Evolutionary conservation across 2,329 filamentous ascomycete genomes (phyloP).

Genomic region (Venturia pyrina): DNA sequence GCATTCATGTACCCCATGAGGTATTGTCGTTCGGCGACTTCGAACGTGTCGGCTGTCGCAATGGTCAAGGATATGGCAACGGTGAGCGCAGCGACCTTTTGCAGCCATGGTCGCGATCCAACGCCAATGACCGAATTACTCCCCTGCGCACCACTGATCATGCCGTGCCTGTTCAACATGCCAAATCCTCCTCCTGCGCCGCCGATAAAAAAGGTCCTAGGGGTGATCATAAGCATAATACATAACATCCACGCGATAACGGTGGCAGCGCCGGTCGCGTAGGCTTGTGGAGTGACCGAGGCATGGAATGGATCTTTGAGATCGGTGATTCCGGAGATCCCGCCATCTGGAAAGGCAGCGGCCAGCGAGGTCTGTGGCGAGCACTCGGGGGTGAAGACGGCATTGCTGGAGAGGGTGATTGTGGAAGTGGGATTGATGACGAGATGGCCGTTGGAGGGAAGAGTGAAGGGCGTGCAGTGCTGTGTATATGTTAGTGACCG

Average conservation of each 20-base stretch:
- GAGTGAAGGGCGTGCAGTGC: conserved; percentile 52
- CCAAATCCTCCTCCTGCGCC: conserved; percentile 57
- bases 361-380: conserved; percentile 32
- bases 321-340: conserved; percentile 47
- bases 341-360: conserved; percentile 21
- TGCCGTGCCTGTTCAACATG: conserved; percentile 68
- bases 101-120: conserved; percentile 85
- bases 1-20: conserved; percentile 70
- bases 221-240: conserved; percentile 87
- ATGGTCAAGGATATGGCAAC: conserved; percentile 80
- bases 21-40: conserved; percentile 75
- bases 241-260: conserved; percentile 87
- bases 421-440: conserved; percentile 43
- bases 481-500: conserved; percentile 18
- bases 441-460: conserved; percentile 49
- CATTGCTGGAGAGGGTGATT: conserved; percentile 49
- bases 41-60: conserved; percentile 83
- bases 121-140: conserved; percentile 63
- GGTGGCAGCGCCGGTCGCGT: conserved; percentile 83
- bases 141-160: conserved; percentile 66
- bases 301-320: conserved; percentile 84
- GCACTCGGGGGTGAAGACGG: conserved; percentile 51
- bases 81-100: conserved; percentile 56
- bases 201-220: conserved; percentile 84
- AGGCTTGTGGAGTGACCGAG: conserved; percentile 85